These are phyloP conservation scores for Dryas octopetala DNA, from an alignment of 306 rosid species.

Conservation along the genomic window DNA sequence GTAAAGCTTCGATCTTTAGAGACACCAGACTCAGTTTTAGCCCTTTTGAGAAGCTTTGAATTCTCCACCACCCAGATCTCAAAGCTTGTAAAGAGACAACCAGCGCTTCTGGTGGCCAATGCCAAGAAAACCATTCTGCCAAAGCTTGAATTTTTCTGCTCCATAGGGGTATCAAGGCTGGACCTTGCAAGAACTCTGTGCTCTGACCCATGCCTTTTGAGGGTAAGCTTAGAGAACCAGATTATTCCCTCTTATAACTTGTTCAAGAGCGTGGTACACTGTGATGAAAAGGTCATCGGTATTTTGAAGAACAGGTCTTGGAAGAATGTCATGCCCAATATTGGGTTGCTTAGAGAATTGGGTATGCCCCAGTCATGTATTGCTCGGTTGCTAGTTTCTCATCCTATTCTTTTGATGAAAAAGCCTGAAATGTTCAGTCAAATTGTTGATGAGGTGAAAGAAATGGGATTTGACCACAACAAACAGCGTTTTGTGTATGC, in stretches of 20 bases:
- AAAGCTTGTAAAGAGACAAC: conserved; percentile 16
- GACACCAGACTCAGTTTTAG: conserved; percentile 29
- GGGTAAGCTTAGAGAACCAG: conserved; percentile 19
- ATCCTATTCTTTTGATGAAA: background rate
- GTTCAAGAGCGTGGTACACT: conserved; percentile 13
- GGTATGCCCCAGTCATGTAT: conserved; percentile 10
- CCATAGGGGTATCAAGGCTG: conserved; percentile 29
- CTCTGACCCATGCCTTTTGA: background rate
- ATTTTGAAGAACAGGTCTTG: conserved; percentile 6
- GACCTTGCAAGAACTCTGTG: conserved; percentile 16
- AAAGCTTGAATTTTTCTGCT: conserved; percentile 33
- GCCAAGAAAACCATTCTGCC: conserved; percentile 27
- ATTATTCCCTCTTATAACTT: conserved; percentile 27
- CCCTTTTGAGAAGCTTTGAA: conserved; percentile 20
- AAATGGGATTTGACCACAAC: conserved; percentile 24
- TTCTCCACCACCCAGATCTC: conserved; percentile 30
- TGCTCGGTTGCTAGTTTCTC: conserved; percentile 7
- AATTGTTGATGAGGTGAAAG: conserved; percentile 5
- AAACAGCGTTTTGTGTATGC: conserved; percentile 23
- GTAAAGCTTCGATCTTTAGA: conserved; percentile 15
- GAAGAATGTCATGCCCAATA: conserved; percentile 20
- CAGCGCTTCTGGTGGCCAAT: conserved; percentile 15
- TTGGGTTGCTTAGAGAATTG: conserved; percentile 14
- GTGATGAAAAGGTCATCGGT: conserved; percentile 1
- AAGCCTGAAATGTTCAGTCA: conserved; percentile 11